phyloP scores from a whole-genome alignment of 768 basidiomycete genomes.

The Amanita rimosa region DNA sequence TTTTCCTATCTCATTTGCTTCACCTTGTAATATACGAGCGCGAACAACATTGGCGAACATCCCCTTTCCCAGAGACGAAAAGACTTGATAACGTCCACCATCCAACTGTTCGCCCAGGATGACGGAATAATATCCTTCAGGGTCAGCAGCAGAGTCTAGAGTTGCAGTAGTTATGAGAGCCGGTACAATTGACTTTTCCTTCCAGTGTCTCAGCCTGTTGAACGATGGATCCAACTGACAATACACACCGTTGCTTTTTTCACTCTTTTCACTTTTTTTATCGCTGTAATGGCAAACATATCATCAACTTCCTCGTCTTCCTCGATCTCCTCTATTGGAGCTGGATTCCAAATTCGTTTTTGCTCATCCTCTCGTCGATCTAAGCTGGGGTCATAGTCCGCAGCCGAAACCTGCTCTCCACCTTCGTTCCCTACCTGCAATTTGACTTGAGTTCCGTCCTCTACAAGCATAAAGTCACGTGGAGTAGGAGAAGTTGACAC shows the following conservation, averaged over 20 bases:
- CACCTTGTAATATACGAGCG: constrained; percentile 67
- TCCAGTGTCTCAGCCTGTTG: background rate
- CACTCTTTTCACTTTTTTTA: constrained; percentile 48
- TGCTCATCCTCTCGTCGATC: constrained; percentile 83
- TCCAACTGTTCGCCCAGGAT: constrained; percentile 93
- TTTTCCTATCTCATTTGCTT: constrained; percentile 35
- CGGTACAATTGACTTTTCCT: constrained; percentile 41
- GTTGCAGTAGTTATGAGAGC: constrained; percentile 59
- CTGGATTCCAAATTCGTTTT: constrained; percentile 41
- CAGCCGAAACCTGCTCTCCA: constrained; percentile 73
- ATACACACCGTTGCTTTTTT: constrained; percentile 38
- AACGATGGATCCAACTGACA: background rate
- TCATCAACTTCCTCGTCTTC: constrained; percentile 89
- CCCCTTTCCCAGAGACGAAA: constrained; percentile 90
- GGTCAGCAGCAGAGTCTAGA: constrained; percentile 83
- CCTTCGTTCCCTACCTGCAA: constrained; percentile 32
- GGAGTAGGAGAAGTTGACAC: constrained; percentile 49
- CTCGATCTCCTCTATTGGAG: constrained; percentile 42
- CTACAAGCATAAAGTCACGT: constrained; percentile 50
- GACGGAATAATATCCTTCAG: constrained; percentile 92
- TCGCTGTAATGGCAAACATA: constrained; percentile 73
- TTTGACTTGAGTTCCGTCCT: constrained; percentile 33
- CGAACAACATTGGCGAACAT: constrained; percentile 98
- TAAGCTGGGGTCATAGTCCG: constrained; percentile 75
- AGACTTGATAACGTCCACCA: constrained; percentile 87